Conservation (phyloP, 2,329 filamentous ascomycete species). For the Fusarium torulosum region DNA sequence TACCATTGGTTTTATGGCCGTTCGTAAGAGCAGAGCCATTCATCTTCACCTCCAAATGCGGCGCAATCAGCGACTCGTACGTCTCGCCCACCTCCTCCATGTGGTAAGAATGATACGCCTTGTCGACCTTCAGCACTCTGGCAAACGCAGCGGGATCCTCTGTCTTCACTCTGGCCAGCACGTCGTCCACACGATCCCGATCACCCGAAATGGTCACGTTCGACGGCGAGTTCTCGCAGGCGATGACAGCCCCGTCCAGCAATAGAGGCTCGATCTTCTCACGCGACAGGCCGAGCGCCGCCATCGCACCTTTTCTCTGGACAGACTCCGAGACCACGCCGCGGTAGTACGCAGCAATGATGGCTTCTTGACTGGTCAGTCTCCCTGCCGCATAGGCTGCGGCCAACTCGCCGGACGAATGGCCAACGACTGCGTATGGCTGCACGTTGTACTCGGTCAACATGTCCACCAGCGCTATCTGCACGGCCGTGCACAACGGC, state of each 20-base stretch:
- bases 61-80: constrained; percentile 40
- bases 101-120: constrained; percentile 59
- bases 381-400: constrained; percentile 58
- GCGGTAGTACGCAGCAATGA: constrained; percentile 56
- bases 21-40: constrained; percentile 9
- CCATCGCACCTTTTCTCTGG: constrained; percentile 52
- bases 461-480: constrained; percentile 58
- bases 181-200: constrained; percentile 41
- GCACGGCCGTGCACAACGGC: constrained; percentile 59
- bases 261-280: constrained; percentile 40
- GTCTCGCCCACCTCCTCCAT: constrained; percentile 48
- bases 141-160: constrained; percentile 49
- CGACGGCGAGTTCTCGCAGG: constrained; percentile 54
- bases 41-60: constrained; percentile 2
- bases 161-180: constrained; percentile 48
- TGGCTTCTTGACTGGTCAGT: constrained; percentile 54
- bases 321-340: constrained; percentile 45
- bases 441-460: constrained; percentile 51
- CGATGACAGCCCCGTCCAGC: constrained; percentile 49
- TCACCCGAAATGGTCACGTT: constrained; percentile 55
- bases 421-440: constrained; percentile 56
- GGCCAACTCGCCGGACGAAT: constrained; percentile 60
- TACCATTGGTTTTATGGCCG: constrained; percentile 7
- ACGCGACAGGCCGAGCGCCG: constrained; percentile 54
- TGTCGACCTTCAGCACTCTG: constrained; percentile 53